Conservation (phyloP, 441 rosid species). For the Macaranga tanarius region DNA sequence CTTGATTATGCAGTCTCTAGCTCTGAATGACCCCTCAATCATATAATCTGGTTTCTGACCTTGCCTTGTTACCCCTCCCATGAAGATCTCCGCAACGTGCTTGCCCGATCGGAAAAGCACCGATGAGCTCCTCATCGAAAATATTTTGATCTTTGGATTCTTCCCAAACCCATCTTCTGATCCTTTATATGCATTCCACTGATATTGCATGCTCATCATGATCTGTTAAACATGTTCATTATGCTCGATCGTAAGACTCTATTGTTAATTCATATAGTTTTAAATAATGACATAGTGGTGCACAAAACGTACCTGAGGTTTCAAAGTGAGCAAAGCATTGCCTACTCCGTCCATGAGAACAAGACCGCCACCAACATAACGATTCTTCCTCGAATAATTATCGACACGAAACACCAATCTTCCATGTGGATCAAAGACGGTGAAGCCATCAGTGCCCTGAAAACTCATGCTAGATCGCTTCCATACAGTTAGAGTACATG, state of each 20-base stretch:
- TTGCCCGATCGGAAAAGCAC: constrained; percentile 24
- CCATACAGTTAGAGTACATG: constrained; percentile 43
- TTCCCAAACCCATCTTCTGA: constrained; percentile 30
- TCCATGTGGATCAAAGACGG: constrained; percentile 43
- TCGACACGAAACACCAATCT: constrained; percentile 47
- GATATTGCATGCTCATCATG: constrained; percentile 36
- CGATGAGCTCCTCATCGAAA: constrained; percentile 42
- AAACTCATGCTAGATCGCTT: constrained; percentile 60
- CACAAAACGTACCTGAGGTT: constrained; percentile 38
- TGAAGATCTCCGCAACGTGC: constrained; percentile 38
- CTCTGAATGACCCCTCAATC: constrained; percentile 43
- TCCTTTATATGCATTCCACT: constrained; percentile 48
- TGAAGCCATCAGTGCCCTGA: constrained; percentile 61
- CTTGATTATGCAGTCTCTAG: constrained; percentile 40
- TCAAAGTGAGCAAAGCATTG: constrained; percentile 43
- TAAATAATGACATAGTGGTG: no score
- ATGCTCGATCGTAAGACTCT: no score
- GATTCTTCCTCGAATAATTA: constrained; percentile 48
- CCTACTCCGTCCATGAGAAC: constrained; percentile 63
- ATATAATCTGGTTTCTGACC: constrained; percentile 33
- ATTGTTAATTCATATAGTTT: no score
- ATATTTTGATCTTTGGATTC: constrained; percentile 25
- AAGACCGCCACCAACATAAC: constrained; percentile 19
- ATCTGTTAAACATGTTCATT: constrained; percentile 19
- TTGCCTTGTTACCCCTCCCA: constrained; percentile 13